Conservation (phyloP, 2,329 filamentous ascomycete species). For the Drechslerella dactyloides region DNA sequence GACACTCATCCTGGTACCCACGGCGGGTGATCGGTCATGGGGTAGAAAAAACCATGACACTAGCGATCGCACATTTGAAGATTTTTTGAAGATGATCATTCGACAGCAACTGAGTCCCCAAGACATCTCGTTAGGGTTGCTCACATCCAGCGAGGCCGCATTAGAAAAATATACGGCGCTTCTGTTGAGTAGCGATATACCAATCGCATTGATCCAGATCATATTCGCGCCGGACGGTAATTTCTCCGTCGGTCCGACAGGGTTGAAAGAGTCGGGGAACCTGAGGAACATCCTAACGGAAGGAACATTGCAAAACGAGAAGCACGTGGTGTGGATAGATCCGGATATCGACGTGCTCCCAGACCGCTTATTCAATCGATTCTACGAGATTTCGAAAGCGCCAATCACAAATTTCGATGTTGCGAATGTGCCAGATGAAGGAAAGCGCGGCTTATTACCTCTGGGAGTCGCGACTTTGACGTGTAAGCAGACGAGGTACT, state of each 20-base stretch:
- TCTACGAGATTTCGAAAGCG: conserved; percentile 5
- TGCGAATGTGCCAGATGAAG: conserved; percentile 11
- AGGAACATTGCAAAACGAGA: conserved; percentile 5
- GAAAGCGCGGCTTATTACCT: conserved; percentile 7
- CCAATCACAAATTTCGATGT: conserved; percentile 3
- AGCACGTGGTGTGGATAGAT: conserved; percentile 24
- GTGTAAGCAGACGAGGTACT: conserved; percentile 22
- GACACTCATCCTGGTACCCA: conserved; percentile 13
- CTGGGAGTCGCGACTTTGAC: conserved; percentile 18
- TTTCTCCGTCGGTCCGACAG: conserved; percentile 12
- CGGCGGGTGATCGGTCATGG: conserved; percentile 22
- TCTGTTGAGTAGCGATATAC: conserved; percentile 18
- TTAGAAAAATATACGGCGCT: conserved; percentile 11
- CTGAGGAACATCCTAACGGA: conserved; percentile 18
- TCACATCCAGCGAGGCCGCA: conserved; percentile 4
- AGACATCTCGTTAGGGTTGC: conserved; percentile 17
- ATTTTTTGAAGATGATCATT: conserved; percentile 22
- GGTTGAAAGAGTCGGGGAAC: neutral
- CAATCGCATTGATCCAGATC: conserved; percentile 19
- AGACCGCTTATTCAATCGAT: conserved; percentile 15
- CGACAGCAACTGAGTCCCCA: conserved; percentile 13
- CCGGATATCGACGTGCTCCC: conserved; percentile 23
- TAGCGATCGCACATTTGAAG: conserved; percentile 8
- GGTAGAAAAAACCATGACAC: conserved; percentile 15
- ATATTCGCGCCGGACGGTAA: conserved; percentile 16